phyloP scores from a whole-genome alignment of 352 stramenopile species.

The Blastocystis sp. region DNA sequence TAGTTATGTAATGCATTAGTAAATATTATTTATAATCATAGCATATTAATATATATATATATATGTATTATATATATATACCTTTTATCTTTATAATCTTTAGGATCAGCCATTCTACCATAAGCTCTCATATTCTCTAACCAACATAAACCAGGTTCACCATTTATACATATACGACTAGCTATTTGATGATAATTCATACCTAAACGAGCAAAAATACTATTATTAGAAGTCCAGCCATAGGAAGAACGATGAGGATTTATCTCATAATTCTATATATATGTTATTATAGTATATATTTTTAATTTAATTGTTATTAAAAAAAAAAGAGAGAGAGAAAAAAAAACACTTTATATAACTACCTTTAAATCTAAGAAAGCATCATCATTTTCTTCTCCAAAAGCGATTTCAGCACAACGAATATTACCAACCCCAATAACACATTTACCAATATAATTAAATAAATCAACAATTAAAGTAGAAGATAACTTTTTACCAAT shows the following conservation, averaged over 20 bases:
- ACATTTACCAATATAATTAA: slow-evolving; percentile 66
- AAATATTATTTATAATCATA: too few relatives aligned
- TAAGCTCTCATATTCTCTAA: slow-evolving; percentile 72
- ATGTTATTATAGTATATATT: too few relatives aligned
- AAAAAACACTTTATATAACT: slow-evolving; percentile 13
- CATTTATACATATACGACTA: slow-evolving; percentile 59
- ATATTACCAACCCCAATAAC: slow-evolving; percentile 69
- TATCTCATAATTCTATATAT: slow-evolving; percentile 62
- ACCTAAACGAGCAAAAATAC: slow-evolving; percentile 65
- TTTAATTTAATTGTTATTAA: background rate
- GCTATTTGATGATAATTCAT: slow-evolving; percentile 70
- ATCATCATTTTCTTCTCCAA: slow-evolving; percentile 51
- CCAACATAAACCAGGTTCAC: slow-evolving; percentile 74
- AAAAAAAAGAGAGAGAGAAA: background rate
- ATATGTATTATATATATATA: slow-evolving; percentile 42
- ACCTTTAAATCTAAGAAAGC: slow-evolving; percentile 71
- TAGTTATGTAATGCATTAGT: too few relatives aligned
- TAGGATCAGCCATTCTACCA: slow-evolving; percentile 61
- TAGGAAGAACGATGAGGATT: slow-evolving; percentile 63
- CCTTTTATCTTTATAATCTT: slow-evolving; percentile 55
- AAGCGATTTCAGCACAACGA: slow-evolving; percentile 72
- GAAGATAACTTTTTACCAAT: slow-evolving; percentile 49
- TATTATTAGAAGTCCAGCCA: slow-evolving; percentile 78
- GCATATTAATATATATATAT: too few relatives aligned
- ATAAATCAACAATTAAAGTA: slow-evolving; percentile 67